Evolutionary conservation across 2,329 filamentous ascomycete genomes (phyloP), one percentile per base, ranked within the genome.

Genomic region (Exophiala sideris): DNA sequence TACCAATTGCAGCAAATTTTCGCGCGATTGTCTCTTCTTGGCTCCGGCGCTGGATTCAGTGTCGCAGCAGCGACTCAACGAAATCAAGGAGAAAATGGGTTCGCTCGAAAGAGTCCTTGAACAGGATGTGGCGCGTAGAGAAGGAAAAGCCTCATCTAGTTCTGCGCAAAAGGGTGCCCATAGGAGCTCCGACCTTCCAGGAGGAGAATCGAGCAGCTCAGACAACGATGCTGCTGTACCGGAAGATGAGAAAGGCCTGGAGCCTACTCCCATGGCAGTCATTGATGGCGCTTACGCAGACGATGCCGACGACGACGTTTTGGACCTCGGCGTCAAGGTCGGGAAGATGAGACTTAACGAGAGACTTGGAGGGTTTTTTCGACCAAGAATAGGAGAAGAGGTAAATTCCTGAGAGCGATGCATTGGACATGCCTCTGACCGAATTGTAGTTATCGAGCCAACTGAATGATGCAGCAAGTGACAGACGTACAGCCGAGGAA

Each of bases 11-110:
- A 56, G 71, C 58, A 80, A 79, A 62, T 77, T 78, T 32, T 73
- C 68, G 18, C 74, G 79, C 20, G 78, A 81, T 16, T 83, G 80
- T 62, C 66, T 87, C 35, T 89, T 87, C 65, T 76, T 89, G 34
- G 81, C 83, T 2, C 80, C 83, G 0, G 79, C 83, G 18, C 74
- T 88, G n/a, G 87, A 90, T 67, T 79, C 86, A 56, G 82, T 81
- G 6, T 83, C 83, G 49, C 85, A 88, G 68, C 77, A 85, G 62
- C 85, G 84, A 62, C 76, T 91, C 50, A 86, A 85, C 3, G 85
- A 89, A 65, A 85, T 91, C 68, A 91, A 91, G 71, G 87, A 91
- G 68, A 86, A 86, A 69, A 87, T 90, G 70, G 86, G 86, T 21
- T 82, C 81, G 7, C 71, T 90, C 14, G 87, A 90, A 70, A 77